These are phyloP conservation scores for Scleroderma bovista DNA, from an alignment of 768 basidiomycete species.

Conservation along the genomic window DNA sequence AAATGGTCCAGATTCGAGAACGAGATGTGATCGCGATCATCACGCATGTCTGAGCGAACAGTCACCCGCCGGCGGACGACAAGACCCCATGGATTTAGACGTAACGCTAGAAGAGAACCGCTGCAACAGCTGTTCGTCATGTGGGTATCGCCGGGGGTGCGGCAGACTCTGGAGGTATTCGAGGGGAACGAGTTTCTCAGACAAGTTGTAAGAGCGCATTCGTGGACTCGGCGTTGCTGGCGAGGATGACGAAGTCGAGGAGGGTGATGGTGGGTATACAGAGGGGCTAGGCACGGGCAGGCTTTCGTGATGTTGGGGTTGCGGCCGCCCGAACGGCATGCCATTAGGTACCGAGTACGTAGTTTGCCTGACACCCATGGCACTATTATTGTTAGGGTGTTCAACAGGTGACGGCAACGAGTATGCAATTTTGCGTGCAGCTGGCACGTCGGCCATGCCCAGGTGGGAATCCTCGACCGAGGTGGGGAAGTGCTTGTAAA, in stretches of 20 bases:
- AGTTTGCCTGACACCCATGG: conserved; percentile 21
- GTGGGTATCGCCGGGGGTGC: conserved; percentile 54
- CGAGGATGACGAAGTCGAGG: conserved; percentile 34
- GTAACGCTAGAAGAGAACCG: conserved; percentile 39
- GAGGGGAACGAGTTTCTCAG: conserved; percentile 51
- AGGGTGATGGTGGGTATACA: conserved; percentile 27
- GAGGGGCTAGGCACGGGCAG: conserved; percentile 17
- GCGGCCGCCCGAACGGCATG: conserved; percentile 12
- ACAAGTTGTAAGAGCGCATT: conserved; percentile 14
- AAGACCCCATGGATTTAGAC: conserved; percentile 13
- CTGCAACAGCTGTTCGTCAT: conserved; percentile 59
- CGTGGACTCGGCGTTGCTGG: conserved; percentile 34
- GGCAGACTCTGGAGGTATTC: conserved; percentile 52
- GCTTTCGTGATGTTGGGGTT: conserved; percentile 18
- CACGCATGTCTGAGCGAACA: conserved; percentile 10
- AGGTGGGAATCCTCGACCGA: conserved; percentile 23
- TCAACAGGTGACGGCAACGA: conserved; percentile 27
- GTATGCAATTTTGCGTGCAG: conserved; percentile 22
- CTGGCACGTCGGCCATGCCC: conserved; percentile 18
- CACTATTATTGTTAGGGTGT: conserved; percentile 14
- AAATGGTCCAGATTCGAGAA: not conserved
- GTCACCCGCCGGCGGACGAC: conserved; percentile 13
- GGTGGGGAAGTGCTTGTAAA: conserved; percentile 29
- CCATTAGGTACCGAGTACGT: conserved; percentile 29
- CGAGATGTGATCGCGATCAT: not conserved